Percentiles rank a stretch among this genome's conserved stretches.
Evolutionary conservation across 805 yeast genomes (phyloP).

Genomic region (Saturnispora serradocipensis): DNA sequence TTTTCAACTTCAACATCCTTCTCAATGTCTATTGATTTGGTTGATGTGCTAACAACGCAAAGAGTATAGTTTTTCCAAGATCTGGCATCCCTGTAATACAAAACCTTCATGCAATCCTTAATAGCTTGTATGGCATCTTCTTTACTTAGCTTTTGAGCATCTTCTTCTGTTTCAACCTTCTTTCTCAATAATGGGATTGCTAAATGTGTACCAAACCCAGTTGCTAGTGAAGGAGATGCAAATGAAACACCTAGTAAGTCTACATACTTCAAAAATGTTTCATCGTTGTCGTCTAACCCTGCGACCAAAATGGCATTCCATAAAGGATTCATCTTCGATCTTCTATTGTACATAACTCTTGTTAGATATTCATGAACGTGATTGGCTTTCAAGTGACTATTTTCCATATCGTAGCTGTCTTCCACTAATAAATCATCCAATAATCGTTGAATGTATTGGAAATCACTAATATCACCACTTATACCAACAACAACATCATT

Average conservation of each 20-base stretch:
- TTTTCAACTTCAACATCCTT: conserved; percentile 58
- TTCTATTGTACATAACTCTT: conserved; percentile 73
- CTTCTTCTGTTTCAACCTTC: conserved; percentile 70
- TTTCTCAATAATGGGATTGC: conserved; percentile 89
- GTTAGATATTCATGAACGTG: conserved; percentile 83
- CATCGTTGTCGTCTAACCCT: conserved; percentile 64
- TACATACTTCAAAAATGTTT: conserved; percentile 75
- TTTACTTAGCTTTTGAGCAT: conserved; percentile 57
- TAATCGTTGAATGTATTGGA: conserved; percentile 70
- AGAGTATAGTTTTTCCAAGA: conserved; percentile 78
- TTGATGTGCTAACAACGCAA: conserved; percentile 61
- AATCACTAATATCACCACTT: conserved; percentile 90
- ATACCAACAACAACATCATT: conserved; percentile 81
- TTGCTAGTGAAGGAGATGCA: conserved; percentile 80
- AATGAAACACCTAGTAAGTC: conserved; percentile 89
- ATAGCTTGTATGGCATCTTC: conserved; percentile 71
- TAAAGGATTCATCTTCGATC: conserved; percentile 89
- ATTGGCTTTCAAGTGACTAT: conserved; percentile 60
- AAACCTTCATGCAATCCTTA: conserved; percentile 82
- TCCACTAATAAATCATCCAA: conserved; percentile 74
- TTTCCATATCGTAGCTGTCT: conserved; percentile 70
- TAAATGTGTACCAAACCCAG: conserved; percentile 93
- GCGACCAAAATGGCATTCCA: conserved; percentile 94
- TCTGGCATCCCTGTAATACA: conserved; percentile 94
- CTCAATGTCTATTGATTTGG: conserved; percentile 44